Conservation (phyloP, 495 filamentous ascomycete genomes). For the Pseudevernia furfuracea region DNA sequence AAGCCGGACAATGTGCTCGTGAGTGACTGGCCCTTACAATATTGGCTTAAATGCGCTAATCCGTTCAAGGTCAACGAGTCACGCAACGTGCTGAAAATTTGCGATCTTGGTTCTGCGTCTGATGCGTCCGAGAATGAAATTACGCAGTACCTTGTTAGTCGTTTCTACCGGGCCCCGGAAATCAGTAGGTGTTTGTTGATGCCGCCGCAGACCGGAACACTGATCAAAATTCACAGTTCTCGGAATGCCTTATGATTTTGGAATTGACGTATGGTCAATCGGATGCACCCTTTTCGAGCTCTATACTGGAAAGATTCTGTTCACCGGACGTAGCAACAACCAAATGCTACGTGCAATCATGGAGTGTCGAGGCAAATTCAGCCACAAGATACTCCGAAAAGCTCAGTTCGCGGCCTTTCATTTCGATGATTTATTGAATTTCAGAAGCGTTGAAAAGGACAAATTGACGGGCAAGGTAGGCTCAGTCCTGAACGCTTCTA, state of each 20-base stretch:
- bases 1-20: constrained; percentile 95
- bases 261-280: constrained; percentile 94
- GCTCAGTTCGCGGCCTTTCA: constrained; percentile 65
- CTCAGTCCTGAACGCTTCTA: constrained; percentile 9
- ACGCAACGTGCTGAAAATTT: constrained; percentile 82
- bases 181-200: constrained; percentile 48
- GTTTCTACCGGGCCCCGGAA: constrained; percentile 95
- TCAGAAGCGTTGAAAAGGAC: constrained; percentile 79
- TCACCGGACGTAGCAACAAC: constrained; percentile 91
- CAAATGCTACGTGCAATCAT: constrained; percentile 94
- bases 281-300: constrained; percentile 95
- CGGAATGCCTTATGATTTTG: constrained; percentile 88
- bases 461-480: constrained; percentile 71
- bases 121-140: constrained; percentile 85
- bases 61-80: constrained; percentile 61
- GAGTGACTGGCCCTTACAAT: constrained; percentile 18
- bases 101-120: constrained; percentile 89
- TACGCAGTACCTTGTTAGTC: constrained; percentile 87
- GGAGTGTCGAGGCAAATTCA: constrained; percentile 91
- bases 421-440: constrained; percentile 83
- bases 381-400: constrained; percentile 73
- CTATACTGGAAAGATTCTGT: constrained; percentile 95
- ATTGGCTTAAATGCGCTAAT: constrained; percentile 26
- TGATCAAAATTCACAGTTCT: constrained; percentile 43
- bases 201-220: not conserved